Evolutionary conservation across 768 basidiomycete genomes (phyloP).

Genomic region (Kwoniella sp.): DNA sequence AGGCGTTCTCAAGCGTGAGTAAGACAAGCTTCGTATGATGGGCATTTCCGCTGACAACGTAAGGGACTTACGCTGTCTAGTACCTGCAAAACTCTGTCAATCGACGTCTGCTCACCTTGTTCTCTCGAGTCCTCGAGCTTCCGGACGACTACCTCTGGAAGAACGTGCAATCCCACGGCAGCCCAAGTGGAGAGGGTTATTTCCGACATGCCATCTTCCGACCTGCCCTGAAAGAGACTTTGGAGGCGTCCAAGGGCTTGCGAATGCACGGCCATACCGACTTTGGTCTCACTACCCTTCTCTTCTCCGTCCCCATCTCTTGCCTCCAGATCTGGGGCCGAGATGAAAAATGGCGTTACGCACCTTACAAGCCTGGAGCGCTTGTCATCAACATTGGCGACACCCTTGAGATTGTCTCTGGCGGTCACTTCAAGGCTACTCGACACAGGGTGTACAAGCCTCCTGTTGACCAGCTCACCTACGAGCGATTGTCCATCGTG

Average conservation of each 20-base stretch:
- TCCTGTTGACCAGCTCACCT: constrained; percentile 30
- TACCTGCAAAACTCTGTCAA: constrained; percentile 37
- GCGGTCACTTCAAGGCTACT: constrained; percentile 47
- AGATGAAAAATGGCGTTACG: constrained; percentile 34
- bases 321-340: constrained; percentile 33
- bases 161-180: constrained; percentile 34
- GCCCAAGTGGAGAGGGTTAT: constrained; percentile 32
- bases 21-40: neutral
- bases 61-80: too few species aligned
- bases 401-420: constrained; percentile 38
- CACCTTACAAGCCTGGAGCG: constrained; percentile 29
- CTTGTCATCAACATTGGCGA: constrained; percentile 39
- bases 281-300: constrained; percentile 25
- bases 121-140: constrained; percentile 37
- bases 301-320: constrained; percentile 33
- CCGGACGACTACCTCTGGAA: constrained; percentile 36
- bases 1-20: constrained; percentile 24
- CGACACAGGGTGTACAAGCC: constrained; percentile 38
- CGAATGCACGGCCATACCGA: constrained; percentile 40
- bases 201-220: constrained; percentile 30
- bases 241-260: constrained; percentile 22
- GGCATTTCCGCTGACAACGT: neutral
- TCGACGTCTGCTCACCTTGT: constrained; percentile 31
- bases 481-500: constrained; percentile 38
- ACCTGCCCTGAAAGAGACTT: constrained; percentile 15